A percentile compares a stretch with the other conserved stretches of the same genome.
Evolutionary conservation across 768 basidiomycete genomes (phyloP).

Genomic region (Aureoboletus auriporus): DNA sequence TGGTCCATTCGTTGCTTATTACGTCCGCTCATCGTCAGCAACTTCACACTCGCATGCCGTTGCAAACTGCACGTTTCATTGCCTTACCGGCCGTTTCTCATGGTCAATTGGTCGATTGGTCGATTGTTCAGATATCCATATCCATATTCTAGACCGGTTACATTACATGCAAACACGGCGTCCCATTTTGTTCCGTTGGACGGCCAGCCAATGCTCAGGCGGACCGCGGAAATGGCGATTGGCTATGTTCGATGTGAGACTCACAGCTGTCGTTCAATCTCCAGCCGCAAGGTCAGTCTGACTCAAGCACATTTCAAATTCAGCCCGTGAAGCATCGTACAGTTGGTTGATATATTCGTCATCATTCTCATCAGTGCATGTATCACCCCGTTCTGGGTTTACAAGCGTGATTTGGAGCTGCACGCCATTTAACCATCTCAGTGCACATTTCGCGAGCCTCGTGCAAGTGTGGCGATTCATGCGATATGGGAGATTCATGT

Average conservation of each 20-base stretch:
- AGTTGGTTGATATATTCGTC: background rate
- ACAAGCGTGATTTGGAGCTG: background rate
- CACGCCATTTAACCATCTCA: background rate
- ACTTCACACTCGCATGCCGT: slow-evolving; percentile 1
- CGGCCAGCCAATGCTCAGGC: too few relatives aligned
- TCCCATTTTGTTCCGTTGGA: background rate
- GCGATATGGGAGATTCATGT: background rate
- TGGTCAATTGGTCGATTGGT: background rate
- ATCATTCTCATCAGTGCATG: background rate
- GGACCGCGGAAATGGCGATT: slow-evolving; percentile 12
- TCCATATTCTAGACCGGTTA: background rate
- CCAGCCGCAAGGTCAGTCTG: slow-evolving; percentile 2
- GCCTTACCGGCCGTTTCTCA: slow-evolving; percentile 2
- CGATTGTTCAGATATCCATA: slow-evolving; percentile 7
- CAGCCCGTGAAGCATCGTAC: background rate
- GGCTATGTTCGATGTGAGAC: slow-evolving; percentile 15
- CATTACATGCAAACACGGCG: slow-evolving; percentile 2
- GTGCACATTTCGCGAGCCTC: slow-evolving; percentile 6
- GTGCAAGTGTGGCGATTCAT: background rate
- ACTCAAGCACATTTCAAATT: slow-evolving; percentile 8
- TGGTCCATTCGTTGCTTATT: slow-evolving; percentile 3
- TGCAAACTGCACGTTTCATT: slow-evolving; percentile 2
- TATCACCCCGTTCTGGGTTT: background rate
- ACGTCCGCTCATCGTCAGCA: slow-evolving; percentile 9
- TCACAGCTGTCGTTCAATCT: background rate